Conservation (phyloP, 2,329 filamentous ascomycete genomes). For the Phoma herbarum region DNA sequence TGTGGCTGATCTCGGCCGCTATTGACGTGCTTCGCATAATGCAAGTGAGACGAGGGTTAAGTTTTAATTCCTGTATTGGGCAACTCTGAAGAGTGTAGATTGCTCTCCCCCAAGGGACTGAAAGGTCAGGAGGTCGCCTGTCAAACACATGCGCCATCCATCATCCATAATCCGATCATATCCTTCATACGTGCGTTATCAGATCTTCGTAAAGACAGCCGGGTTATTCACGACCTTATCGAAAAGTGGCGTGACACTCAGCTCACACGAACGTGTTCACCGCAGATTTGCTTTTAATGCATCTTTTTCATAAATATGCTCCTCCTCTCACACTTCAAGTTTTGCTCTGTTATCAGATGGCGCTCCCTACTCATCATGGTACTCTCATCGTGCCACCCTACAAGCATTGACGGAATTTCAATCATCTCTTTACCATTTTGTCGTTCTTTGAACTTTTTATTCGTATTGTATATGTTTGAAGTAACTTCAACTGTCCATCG, state of each 20-base stretch:
- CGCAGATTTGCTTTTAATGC: background rate
- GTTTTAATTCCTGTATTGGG: too few species aligned
- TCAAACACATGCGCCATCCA: too few species aligned
- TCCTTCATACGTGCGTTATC: background rate
- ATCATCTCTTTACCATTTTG: background rate
- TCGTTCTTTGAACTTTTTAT: slow-evolving; percentile 10
- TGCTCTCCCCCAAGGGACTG: too few species aligned
- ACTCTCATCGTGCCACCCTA: slow-evolving; percentile 6
- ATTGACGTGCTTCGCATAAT: too few species aligned
- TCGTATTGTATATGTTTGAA: background rate
- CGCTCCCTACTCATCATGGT: slow-evolving; percentile 14
- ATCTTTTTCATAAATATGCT: background rate
- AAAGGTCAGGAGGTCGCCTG: too few species aligned
- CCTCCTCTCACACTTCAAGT: background rate
- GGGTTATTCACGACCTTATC: slow-evolving; percentile 3
- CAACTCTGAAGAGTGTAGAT: too few species aligned
- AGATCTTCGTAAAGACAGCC: slow-evolving; percentile 13
- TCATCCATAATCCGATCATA: slow-evolving; percentile 1
- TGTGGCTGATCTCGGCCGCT: too few species aligned
- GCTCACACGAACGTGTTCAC: slow-evolving; percentile 24
- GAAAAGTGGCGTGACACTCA: slow-evolving; percentile 43
- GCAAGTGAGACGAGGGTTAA: too few species aligned
- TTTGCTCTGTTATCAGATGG: slow-evolving; percentile 6
- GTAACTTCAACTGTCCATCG: background rate
- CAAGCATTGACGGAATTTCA: background rate